A percentile compares a stretch with the other conserved stretches of the same genome.
Conservation (phyloP, 2,329 filamentous ascomycete genomes). For the Endoconidiophora polonica region DNA sequence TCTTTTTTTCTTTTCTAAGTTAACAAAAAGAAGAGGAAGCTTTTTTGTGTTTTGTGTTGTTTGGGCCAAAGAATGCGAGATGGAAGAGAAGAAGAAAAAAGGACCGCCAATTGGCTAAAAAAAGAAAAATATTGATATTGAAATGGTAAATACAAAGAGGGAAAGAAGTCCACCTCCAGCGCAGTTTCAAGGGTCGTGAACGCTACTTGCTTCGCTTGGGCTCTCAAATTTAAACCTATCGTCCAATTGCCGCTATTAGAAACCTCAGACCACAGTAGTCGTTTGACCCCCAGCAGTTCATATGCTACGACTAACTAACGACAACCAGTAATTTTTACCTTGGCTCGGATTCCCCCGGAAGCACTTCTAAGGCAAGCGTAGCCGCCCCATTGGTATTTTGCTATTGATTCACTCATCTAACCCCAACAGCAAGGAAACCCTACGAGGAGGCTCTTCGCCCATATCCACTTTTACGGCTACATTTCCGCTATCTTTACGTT, state of each 20-base stretch:
- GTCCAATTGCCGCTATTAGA: not conserved
- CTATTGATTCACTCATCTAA: not conserved
- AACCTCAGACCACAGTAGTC: not conserved
- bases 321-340: conserved; percentile 1
- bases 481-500: too few relatives aligned
- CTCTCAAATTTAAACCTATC: not conserved
- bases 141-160: not conserved
- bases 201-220: not conserved
- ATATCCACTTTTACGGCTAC: too few relatives aligned
- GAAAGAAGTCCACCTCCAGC: not conserved
- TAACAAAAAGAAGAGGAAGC: not conserved
- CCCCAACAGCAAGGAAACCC: not conserved
- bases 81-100: conserved; percentile 2
- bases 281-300: not conserved
- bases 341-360: conserved; percentile 13
- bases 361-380: conserved; percentile 10
- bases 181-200: not conserved
- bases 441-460: not conserved
- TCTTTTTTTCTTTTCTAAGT: not conserved
- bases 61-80: not conserved
- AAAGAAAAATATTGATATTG: not conserved
- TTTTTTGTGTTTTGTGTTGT: too few relatives aligned
- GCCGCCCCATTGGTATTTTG: not conserved
- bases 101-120: not conserved
- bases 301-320: conserved; percentile 1